Evolutionary conservation across 169 alveolate species (phyloP), one percentile per base, ranked within the genome.

Genomic region (Plasmodium vivax): DNA sequence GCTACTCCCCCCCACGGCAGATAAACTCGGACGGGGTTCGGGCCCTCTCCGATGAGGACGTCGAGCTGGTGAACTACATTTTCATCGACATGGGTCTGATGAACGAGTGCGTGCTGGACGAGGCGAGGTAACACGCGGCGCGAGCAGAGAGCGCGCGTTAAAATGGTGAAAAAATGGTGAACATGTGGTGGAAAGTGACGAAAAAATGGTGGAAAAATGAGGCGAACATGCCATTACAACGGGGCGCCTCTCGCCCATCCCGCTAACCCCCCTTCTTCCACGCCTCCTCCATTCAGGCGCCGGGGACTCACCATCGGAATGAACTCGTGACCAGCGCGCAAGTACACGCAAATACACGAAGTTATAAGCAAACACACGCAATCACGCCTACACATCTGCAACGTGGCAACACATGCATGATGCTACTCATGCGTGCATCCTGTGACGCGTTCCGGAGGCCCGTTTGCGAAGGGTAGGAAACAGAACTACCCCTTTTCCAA

Each of bases 51-150:
- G 92, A 92, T 73, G 95, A 92, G 74, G 95, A 92, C 71, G 47
- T 92, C 27, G 95, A 92, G 23, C 38, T 92, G 43, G 72, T 83
- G n/a, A 92, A 92, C 43, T 92, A 92, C 38, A 92, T 92, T 82
- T 92, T 54, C 83, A 71, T 92, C 83, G 95, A 92, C 81, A 92
- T 92, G 95, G 95, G 95, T 14, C 72, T 92, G 47, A 32, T 54
- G 51, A 92, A 92, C 82, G 82, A 92, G 43, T 38, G 77, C 41
- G 38, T 73, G 41, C 82, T 92, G 92, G 92, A 71, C 62, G 95
- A 92, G 79, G 95, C 92, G 27, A 92, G 58, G 92, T 82, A 82
- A 92, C 27, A 58, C 19, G 73, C 32, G 82, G 72, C 34, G 54
- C 19, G 77, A 36, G 12, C 14, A 27, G 23, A 56, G 23, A 7